Base-by-base conservation (phyloP, 768 basidiomycete genomes). In the Boletellus ananiceps region DNA sequence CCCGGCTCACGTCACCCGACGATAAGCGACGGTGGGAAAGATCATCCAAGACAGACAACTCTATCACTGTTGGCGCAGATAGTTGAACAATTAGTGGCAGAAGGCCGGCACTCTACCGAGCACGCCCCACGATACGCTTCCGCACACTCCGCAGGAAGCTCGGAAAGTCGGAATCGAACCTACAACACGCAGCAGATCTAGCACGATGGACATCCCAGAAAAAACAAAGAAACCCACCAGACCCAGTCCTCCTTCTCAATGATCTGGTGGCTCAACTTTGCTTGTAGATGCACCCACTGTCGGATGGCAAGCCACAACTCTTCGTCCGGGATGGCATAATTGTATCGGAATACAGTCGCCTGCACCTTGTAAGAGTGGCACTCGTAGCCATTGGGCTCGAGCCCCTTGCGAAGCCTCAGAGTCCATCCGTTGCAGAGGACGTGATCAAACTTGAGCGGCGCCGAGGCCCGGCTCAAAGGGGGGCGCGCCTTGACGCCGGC, bases 311-410 rank as follows among this genome's bases (percentile, higher is more conserved):
- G 1, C 29, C 5, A 25, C 46, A 53, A 16, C 2, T 12, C 3
- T 16, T 58, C 44, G 15, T 57, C 46, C 13, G 62, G 55, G 2
- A 64, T 34, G n/a, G 42, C 38, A 31, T 61, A 64, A 13, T 57
- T 59, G 42, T 66, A 66, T 8, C 63, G 58, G 51, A 66, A 59
- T 12, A 66, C 2, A 0, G 63, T 64, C 32, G 56, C 19, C 35
- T 40, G 44, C 7, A 64, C 3, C 9, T 37, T 41, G 14, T 51
- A 33, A 19, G 47, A 40, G 7, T 40, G 18, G 4, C 40, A 44
- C 0, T 50, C 44, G 21, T 39, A 53, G 2, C 39, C 29, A 11
- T 3, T 5, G 7, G 9, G 3, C 9, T 42, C 15, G 5, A 29
- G 8, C 15, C 33, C 44, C n/a, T 11, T 5, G 7, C 1, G 1